Base-by-base conservation (phyloP, 305 asterid genomes). In the Fraxinus paxiana region DNA sequence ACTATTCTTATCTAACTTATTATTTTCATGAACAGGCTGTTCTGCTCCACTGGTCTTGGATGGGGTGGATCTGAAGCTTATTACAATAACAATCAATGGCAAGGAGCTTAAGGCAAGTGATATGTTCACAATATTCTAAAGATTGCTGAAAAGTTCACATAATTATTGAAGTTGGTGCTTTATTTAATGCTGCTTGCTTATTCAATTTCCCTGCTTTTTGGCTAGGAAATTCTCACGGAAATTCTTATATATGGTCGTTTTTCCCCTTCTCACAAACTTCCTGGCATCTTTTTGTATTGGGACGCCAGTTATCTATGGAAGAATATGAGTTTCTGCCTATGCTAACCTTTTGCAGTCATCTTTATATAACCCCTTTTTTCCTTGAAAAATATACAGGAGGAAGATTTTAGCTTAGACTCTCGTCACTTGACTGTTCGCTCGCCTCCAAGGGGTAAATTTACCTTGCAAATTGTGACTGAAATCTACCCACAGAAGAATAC, bases 401-500 rank as follows among this genome's bases (percentile, higher is more conserved):
- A 82, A 79, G 92, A 88, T 65, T 93, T 85, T 85, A 83, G 51
- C 43, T 41, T 90, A 59, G 90, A 88, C 85, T 82, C 97, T 10
- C 93, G 97, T 84, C 87, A 91, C 84, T 86, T 95, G 86, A 92
- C 89, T 46, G 86, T 95, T 82, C 71, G 78, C 37, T 88, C 95
- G 17, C 97, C 91, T 81, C 98, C 98, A 73, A 77, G 83, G 84
- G 91, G 90, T 67, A 91, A 90, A 67, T 95, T 92, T 83, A 85
- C 87, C n/a, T 77, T 95, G 89, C 97, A 94, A 85, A 92, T 90
- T 77, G 88, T 90, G 77, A 95, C 92, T 13, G 98, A 95, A 84
- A 92, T 95, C 85, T 82, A 87, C 78, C 98, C 98, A 35, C 97
- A 92, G 75, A 88, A 86, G 85, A 95, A 95, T 87, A 95, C 98